Evolutionary conservation across 139 green algal species (phyloP).

Genomic region (Chloropicon primus): DNA sequence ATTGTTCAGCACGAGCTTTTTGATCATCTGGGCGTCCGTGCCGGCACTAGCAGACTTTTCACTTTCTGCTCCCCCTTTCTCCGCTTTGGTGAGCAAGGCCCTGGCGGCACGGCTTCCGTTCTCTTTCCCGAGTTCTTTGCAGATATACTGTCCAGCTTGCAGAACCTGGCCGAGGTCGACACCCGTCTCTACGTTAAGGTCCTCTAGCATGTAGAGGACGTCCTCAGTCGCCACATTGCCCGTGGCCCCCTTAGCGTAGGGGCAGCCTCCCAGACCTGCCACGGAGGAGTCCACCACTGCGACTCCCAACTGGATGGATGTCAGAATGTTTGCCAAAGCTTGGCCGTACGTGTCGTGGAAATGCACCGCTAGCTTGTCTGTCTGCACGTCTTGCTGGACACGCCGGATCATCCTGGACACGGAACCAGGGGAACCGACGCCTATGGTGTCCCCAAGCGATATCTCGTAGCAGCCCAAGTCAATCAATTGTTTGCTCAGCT

Average conservation of each 20-base stretch:
- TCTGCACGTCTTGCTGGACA: conserved; percentile 28
- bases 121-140: conserved; percentile 3
- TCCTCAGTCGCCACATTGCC: conserved; percentile 94
- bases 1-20: neutral
- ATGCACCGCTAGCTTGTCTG: conserved; percentile 57
- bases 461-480: conserved; percentile 92
- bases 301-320: conserved; percentile 56
- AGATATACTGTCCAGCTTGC: conserved; percentile 32
- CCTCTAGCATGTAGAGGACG: conserved; percentile 80
- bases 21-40: neutral
- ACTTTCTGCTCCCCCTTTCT: neutral
- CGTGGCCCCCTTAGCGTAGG: conserved; percentile 71
- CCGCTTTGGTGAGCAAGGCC: neutral
- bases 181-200: conserved; percentile 62
- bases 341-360: conserved; percentile 93
- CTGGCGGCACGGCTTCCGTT: neutral
- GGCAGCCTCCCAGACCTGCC: conserved; percentile 79
- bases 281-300: conserved; percentile 57
- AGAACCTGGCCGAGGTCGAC: conserved; percentile 60
- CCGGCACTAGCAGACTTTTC: too few species aligned
- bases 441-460: conserved; percentile 81
- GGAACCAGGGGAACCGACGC: conserved; percentile 59
- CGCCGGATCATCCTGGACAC: conserved; percentile 55
- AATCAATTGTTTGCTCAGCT: conserved; percentile 46
- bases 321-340: conserved; percentile 77